Percentiles rank a stretch among this genome's conserved stretches.
phyloP scores from a whole-genome alignment of 2,329 filamentous ascomycete species.

The Cytospora piceae region DNA sequence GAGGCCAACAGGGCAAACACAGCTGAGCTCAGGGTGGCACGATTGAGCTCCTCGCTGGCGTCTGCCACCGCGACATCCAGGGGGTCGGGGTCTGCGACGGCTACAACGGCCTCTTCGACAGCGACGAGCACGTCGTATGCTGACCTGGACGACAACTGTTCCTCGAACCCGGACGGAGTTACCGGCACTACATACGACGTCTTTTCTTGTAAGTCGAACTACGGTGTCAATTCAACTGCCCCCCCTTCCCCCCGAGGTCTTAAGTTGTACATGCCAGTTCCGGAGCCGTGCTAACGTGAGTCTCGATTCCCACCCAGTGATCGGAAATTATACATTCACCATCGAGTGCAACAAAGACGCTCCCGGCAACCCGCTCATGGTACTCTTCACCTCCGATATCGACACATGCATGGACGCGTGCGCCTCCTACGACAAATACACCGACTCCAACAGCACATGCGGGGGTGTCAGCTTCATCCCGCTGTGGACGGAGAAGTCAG shows the following conservation, averaged over 20 bases:
- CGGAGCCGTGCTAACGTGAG: slow-evolving; percentile 15
- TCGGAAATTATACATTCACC: slow-evolving; percentile 42
- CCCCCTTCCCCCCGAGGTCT: neutral
- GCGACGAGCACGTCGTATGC: slow-evolving; percentile 37
- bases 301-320: slow-evolving; percentile 37
- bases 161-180: slow-evolving; percentile 40
- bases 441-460: slow-evolving; percentile 42
- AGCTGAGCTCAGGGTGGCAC: slow-evolving; percentile 41
- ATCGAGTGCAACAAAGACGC: slow-evolving; percentile 51
- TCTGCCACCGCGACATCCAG: slow-evolving; percentile 32
- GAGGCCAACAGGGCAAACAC: slow-evolving; percentile 45
- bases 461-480: slow-evolving; percentile 48
- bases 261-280: neutral
- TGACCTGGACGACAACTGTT: slow-evolving; percentile 47
- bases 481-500: slow-evolving; percentile 45
- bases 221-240: neutral
- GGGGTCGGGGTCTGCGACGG: slow-evolving; percentile 24
- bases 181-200: slow-evolving; percentile 46
- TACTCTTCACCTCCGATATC: slow-evolving; percentile 49
- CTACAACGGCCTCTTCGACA: slow-evolving; percentile 30
- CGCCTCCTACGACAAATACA: slow-evolving; percentile 44
- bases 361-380: slow-evolving; percentile 42
- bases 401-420: slow-evolving; percentile 53
- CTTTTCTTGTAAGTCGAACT: slow-evolving; percentile 40
- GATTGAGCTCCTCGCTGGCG: slow-evolving; percentile 35